A percentile compares a stretch with the other conserved stretches of the same genome.
These are phyloP conservation scores for Dryadomyces sulphureus DNA, from an alignment of 2,329 filamentous ascomycete species.

Conservation along the genomic window DNA sequence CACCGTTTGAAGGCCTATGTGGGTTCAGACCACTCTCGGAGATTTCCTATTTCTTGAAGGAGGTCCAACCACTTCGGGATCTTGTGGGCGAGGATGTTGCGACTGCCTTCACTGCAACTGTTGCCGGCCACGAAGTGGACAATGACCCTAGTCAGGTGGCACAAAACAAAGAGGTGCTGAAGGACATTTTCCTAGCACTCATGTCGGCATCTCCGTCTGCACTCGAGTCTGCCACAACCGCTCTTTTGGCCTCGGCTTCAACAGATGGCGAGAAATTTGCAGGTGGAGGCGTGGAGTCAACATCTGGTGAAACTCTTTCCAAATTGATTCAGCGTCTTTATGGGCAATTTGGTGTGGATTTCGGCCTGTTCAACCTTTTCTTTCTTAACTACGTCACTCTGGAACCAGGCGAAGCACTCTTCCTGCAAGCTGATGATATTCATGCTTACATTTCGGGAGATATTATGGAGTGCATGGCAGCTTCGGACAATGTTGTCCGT, in stretches of 20 bases:
- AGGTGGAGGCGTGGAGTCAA: slow-evolving; percentile 52
- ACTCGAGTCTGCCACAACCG: slow-evolving; percentile 47
- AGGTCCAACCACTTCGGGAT: slow-evolving; percentile 38
- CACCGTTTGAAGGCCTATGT: slow-evolving; percentile 88
- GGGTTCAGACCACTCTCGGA: slow-evolving; percentile 82
- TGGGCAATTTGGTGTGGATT: slow-evolving; percentile 72
- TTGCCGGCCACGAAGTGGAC: slow-evolving; percentile 28
- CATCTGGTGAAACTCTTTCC: slow-evolving; percentile 54
- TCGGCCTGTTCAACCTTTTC: slow-evolving; percentile 90
- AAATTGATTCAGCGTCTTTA: slow-evolving; percentile 67
- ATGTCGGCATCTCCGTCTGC: slow-evolving; percentile 62
- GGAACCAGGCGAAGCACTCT: slow-evolving; percentile 81
- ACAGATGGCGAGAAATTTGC: slow-evolving; percentile 52
- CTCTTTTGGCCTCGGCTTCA: slow-evolving; percentile 56
- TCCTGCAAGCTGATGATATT: slow-evolving; percentile 91
- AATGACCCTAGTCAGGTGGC: slow-evolving; percentile 19
- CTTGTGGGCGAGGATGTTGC: slow-evolving; percentile 54
- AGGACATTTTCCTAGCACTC: slow-evolving; percentile 59
- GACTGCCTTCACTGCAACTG: slow-evolving; percentile 37
- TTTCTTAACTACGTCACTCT: slow-evolving; percentile 93
- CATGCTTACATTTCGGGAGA: slow-evolving; percentile 89
- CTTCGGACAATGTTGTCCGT: slow-evolving; percentile 95
- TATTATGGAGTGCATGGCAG: slow-evolving; percentile 98
- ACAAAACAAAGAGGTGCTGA: slow-evolving; percentile 65
- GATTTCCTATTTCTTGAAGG: slow-evolving; percentile 68